Evolutionary conservation across 2,329 filamentous ascomycete genomes (phyloP), one percentile per base, ranked within the genome.

Genomic region (Ploettnerulaceae sp.): DNA sequence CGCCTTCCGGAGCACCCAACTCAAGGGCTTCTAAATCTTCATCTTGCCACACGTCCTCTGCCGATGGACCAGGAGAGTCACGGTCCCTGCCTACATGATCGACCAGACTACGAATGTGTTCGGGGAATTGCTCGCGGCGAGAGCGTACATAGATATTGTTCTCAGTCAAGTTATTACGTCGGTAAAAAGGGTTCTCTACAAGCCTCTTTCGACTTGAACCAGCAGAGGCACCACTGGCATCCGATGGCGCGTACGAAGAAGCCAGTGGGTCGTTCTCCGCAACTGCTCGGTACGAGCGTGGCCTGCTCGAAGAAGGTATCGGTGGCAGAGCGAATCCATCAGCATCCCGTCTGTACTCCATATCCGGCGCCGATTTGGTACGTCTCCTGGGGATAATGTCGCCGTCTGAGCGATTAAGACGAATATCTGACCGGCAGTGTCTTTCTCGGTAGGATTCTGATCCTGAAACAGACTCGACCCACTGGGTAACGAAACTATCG

Each of bases 261-360:
- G 21, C 41, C 24, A 40, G 38, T 55, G 36, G 39, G 38, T 36
- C 41, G 21, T 50, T 18, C 34, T 48, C 35, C 17, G 34, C 33
- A 48, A 52, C 35, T 52, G 28, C 43, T 41, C 25, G 2, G 32
- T 45, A 40, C 11, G 43, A 53, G 45, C 22, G 26, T 45, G 35
- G 45, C 29, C 15, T 45, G 31, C 36, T 48, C 34, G 35, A 49
- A 31, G 48, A 46, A 1, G 73, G 74, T 12, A 68, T 57, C 0
- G 69, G 67, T 0, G 82, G 81, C 24, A 86, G 77, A 43, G 75
- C 77, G 58, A 84, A 86, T 5, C 82, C 82, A 55, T 86, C 81
- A 4, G 77, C 73, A 59, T 86, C 82, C 7, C 77, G 64, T 17
- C 72, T 46, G 40, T 47, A 43, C 15, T 47, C 45, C 32, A 51